phyloP scores from a whole-genome alignment of 257 asterid species.

The Leonotis leonurus region DNA sequence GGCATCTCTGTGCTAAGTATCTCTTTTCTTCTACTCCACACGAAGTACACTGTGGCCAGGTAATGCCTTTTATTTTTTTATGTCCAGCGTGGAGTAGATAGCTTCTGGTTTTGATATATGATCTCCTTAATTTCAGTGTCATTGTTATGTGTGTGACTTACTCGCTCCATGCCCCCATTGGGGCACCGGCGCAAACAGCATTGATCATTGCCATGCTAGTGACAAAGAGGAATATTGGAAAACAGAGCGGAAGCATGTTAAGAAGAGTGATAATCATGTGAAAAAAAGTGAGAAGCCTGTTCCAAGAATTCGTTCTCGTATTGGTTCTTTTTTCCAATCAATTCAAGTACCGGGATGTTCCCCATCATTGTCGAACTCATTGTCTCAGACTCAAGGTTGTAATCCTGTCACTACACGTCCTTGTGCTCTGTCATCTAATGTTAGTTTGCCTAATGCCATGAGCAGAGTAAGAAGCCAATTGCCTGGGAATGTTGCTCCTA shows the following conservation, averaged over 20 bases:
- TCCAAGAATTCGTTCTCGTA: constrained; percentile 19
- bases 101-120: constrained; percentile 14
- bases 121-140: constrained; percentile 62
- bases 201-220: constrained; percentile 85
- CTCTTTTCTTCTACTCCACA: constrained; percentile 61
- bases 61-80: constrained; percentile 19
- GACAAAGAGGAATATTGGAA: constrained; percentile 71
- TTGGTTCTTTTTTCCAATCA: constrained; percentile 7
- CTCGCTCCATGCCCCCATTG: constrained; percentile 81
- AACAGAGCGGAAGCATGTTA: constrained; percentile 43
- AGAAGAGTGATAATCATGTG: constrained; percentile 28
- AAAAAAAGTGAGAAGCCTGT: constrained; percentile 30
- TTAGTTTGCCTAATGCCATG: constrained; percentile 10
- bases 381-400: constrained; percentile 17
- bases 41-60: constrained; percentile 57
- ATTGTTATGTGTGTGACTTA: constrained; percentile 85
- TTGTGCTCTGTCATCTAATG: constrained; percentile 26
- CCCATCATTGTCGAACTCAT: too few species aligned
- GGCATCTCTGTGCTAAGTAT: constrained; percentile 74
- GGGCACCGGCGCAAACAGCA: constrained; percentile 41
- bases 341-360: constrained; percentile 24
- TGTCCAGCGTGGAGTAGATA: neutral
- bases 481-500: constrained; percentile 20
- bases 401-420: constrained; percentile 26
- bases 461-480: constrained; percentile 22